A percentile compares a stretch with the other conserved stretches of the same genome.
Conservation (phyloP, 805 yeast species). For the Nakazawaea siamensis region DNA sequence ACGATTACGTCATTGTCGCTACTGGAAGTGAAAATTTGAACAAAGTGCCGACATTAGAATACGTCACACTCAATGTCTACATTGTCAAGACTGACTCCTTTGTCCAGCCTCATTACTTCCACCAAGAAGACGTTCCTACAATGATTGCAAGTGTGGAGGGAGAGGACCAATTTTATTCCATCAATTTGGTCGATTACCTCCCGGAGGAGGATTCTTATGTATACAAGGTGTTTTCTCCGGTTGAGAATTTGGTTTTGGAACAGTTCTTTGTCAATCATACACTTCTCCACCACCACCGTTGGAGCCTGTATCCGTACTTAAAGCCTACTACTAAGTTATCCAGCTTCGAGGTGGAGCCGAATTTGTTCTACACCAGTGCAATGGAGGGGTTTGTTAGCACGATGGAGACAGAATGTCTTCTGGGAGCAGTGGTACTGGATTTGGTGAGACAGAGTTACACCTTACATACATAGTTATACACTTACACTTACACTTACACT, state of each 20-base stretch:
- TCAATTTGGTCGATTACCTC: slow-evolving; percentile 22
- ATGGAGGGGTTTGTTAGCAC: slow-evolving; percentile 41
- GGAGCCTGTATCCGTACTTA: slow-evolving; percentile 38
- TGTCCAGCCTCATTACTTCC: slow-evolving; percentile 7
- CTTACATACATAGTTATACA: no score
- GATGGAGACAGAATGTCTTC: slow-evolving; percentile 42
- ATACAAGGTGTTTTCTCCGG: slow-evolving; percentile 33
- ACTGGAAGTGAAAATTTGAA: neutral
- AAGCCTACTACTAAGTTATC: neutral
- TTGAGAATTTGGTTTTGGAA: neutral
- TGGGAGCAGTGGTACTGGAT: slow-evolving; percentile 42
- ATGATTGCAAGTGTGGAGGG: slow-evolving; percentile 11
- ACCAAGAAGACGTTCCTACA: slow-evolving; percentile 11
- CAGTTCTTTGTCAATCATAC: slow-evolving; percentile 9
- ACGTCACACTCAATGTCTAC: slow-evolving; percentile 31
- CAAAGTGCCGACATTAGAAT: slow-evolving; percentile 18
- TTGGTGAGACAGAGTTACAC: no score
- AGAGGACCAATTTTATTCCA: slow-evolving; percentile 23
- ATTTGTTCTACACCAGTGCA: slow-evolving; percentile 33
- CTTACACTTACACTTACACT: no score
- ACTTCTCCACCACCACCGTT: slow-evolving; percentile 24
- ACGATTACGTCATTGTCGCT: neutral
- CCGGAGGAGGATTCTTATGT: slow-evolving; percentile 22
- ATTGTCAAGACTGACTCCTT: slow-evolving; percentile 17
- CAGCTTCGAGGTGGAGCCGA: slow-evolving; percentile 20